phyloP scores from a whole-genome alignment of 495 filamentous ascomycete genomes.

The Halenospora varia region DNA sequence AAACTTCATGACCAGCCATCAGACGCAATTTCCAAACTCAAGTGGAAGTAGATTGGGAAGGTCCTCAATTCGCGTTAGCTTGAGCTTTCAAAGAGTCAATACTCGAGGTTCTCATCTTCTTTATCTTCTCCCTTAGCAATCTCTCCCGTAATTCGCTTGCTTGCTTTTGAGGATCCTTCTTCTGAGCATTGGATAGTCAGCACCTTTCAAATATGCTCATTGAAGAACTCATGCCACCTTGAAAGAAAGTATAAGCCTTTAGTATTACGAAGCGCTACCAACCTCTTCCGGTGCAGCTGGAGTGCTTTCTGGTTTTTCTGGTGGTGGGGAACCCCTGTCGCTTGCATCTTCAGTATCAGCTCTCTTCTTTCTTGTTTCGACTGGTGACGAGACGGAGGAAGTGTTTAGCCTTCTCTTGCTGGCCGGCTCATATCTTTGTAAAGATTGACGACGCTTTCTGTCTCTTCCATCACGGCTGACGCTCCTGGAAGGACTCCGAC shows the following conservation, averaged over 20 bases:
- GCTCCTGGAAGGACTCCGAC: constrained; percentile 38
- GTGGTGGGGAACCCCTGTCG: constrained; percentile 35
- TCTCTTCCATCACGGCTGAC: constrained; percentile 33
- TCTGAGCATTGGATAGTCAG: constrained; percentile 28
- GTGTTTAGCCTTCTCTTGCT: constrained; percentile 33
- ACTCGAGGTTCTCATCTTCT: constrained; percentile 56
- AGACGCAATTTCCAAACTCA: background rate
- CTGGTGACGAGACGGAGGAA: constrained; percentile 30
- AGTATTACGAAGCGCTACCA: constrained; percentile 38
- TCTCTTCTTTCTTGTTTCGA: constrained; percentile 23
- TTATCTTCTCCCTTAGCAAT: constrained; percentile 64
- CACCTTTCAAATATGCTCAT: constrained; percentile 9
- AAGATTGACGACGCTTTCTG: constrained; percentile 46
- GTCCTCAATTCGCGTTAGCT: constrained; percentile 44
- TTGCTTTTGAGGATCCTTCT: constrained; percentile 37
- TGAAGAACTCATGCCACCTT: background rate
- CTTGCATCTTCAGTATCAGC: constrained; percentile 62
- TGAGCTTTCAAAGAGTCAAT: constrained; percentile 31
- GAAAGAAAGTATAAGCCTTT: constrained; percentile 15
- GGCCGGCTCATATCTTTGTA: constrained; percentile 48
- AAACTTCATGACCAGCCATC: background rate
- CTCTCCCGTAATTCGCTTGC: constrained; percentile 60
- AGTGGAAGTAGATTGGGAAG: constrained; percentile 20
- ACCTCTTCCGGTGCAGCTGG: constrained; percentile 37
- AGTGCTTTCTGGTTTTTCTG: constrained; percentile 7